phyloP scores from a whole-genome alignment of 768 basidiomycete genomes.

The Podaxis sp. region DNA sequence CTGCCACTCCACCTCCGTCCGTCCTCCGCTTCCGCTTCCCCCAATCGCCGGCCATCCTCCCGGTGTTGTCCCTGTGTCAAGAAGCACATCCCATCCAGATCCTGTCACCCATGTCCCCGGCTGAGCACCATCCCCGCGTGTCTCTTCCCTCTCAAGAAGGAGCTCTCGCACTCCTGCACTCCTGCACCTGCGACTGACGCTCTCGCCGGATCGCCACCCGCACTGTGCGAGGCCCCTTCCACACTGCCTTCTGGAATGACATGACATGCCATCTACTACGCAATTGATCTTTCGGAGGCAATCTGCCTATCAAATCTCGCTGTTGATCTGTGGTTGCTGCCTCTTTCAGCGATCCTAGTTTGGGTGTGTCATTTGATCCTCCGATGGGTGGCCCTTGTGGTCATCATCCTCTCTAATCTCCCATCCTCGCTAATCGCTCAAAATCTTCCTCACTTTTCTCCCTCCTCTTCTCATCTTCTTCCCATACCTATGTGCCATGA shows the following conservation, averaged over 20 bases:
- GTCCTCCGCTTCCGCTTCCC: not conserved
- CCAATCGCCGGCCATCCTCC: not conserved
- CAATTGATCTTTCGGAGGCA: not conserved
- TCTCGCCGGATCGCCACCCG: conserved; percentile 4
- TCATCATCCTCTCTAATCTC: not conserved
- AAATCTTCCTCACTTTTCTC: not conserved
- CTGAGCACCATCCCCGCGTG: conserved; percentile 10
- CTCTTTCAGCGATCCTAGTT: not conserved
- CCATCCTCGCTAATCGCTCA: conserved; percentile 2
- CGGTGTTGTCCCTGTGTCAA: not conserved
- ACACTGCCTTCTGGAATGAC: not conserved
- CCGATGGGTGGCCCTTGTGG: conserved; percentile 7
- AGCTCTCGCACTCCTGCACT: conserved; percentile 4
- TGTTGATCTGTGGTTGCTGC: not conserved
- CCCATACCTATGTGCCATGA: conserved; percentile 7
- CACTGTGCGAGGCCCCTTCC: not conserved
- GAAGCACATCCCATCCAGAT: conserved; percentile 6
- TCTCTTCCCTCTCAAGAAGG: not conserved
- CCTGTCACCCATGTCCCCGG: conserved; percentile 1
- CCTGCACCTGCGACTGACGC: not conserved
- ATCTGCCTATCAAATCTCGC: conserved; percentile 5
- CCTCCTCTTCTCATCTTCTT: conserved; percentile 3
- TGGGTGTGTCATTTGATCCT: conserved; percentile 9
- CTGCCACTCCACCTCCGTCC: not conserved
- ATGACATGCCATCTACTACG: not conserved